Percentiles rank a stretch among this genome's conserved stretches.
Conservation (phyloP, 441 rosid genomes). For the Croton laevigatus region DNA sequence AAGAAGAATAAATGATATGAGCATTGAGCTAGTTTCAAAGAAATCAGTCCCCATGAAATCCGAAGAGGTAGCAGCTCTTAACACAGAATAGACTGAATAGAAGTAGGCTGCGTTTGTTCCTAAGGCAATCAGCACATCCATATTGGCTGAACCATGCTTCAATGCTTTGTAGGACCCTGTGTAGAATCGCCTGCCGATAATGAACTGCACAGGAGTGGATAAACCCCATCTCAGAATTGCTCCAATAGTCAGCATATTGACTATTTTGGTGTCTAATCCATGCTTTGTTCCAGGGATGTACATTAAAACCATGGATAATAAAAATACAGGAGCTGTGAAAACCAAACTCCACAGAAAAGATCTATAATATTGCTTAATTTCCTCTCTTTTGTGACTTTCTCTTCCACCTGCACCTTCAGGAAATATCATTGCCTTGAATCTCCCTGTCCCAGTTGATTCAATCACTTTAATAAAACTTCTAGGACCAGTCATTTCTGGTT, state of each 20-base stretch:
- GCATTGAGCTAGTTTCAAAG: constrained; percentile 96
- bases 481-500: constrained; percentile 75
- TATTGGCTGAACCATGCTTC: constrained; percentile 77
- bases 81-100: constrained; percentile 68
- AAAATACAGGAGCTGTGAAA: constrained; percentile 78
- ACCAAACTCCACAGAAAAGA: constrained; percentile 82
- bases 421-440: constrained; percentile 57
- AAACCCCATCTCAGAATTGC: constrained; percentile 65
- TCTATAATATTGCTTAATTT: constrained; percentile 55
- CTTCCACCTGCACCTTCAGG: constrained; percentile 55
- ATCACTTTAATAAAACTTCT: constrained; percentile 65
- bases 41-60: constrained; percentile 68
- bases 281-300: constrained; percentile 62
- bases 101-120: constrained; percentile 98
- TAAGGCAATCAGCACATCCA: constrained; percentile 87
- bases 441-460: constrained; percentile 63
- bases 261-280: constrained; percentile 54
- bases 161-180: constrained; percentile 74
- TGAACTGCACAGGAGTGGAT: constrained; percentile 86
- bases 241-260: constrained; percentile 75
- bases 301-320: constrained; percentile 80
- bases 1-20: constrained; percentile 81
- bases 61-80: constrained; percentile 71
- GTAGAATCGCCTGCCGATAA: constrained; percentile 77
- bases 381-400: constrained; percentile 50